phyloP scores from a whole-genome alignment of 1,139 yeast species.

The Taphrina betulina region DNA sequence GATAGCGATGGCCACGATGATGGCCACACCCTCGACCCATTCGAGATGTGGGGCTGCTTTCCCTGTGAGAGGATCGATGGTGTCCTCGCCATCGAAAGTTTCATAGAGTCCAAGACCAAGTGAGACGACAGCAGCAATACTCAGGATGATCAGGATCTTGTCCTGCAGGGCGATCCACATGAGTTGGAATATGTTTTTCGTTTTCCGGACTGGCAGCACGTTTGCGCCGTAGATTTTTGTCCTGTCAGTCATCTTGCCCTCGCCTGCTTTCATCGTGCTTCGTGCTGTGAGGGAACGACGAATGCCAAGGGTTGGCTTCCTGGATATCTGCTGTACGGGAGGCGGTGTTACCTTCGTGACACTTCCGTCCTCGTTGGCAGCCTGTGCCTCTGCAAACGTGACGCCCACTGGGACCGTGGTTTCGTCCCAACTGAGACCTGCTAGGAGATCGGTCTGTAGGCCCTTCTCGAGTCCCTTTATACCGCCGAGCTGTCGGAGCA shows the following conservation, averaged over 20 bases:
- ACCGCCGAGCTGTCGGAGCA: conserved; percentile 45
- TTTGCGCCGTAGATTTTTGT: conserved; percentile 62
- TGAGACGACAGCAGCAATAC: conserved; percentile 84
- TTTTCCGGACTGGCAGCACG: conserved; percentile 63
- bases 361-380: neutral
- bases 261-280: conserved; percentile 29
- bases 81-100: conserved; percentile 79
- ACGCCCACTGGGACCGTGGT: conserved; percentile 38
- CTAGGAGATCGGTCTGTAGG: conserved; percentile 42
- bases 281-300: conserved; percentile 11
- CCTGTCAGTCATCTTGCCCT: conserved; percentile 43
- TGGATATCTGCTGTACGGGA: conserved; percentile 13
- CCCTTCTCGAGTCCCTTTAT: conserved; percentile 42
- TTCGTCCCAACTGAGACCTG: conserved; percentile 42
- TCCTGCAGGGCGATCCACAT: conserved; percentile 87
- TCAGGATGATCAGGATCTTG: conserved; percentile 77
- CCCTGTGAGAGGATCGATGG: conserved; percentile 74
- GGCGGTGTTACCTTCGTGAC: neutral
- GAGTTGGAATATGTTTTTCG: conserved; percentile 64
- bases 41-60: conserved; percentile 34
- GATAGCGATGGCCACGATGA: conserved; percentile 82
- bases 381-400: conserved; percentile 32
- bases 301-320: conserved; percentile 33
- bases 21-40: conserved; percentile 92
- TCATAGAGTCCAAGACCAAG: conserved; percentile 89